Evolutionary conservation across 2,329 filamentous ascomycete genomes (phyloP).

Genomic region (Claviceps pazoutovae): DNA sequence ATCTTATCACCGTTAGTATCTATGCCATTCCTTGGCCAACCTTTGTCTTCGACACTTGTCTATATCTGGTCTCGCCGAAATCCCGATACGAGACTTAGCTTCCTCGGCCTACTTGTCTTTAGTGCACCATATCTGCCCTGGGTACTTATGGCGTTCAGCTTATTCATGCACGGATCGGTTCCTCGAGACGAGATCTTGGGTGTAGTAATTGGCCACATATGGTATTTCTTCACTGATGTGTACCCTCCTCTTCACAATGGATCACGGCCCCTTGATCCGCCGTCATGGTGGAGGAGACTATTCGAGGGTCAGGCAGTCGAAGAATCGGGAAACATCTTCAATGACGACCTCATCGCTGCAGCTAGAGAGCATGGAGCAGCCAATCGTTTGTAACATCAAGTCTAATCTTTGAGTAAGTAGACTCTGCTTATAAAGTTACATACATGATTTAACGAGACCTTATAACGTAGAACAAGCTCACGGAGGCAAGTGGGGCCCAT

Average conservation of each 20-base stretch:
- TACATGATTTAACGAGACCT: no score
- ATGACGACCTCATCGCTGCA: slow-evolving; percentile 49
- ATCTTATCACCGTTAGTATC: slow-evolving; percentile 73
- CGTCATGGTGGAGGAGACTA: slow-evolving; percentile 74
- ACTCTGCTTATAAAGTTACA: neutral
- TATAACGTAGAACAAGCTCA: no score
- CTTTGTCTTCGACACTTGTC: slow-evolving; percentile 81
- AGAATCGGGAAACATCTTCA: slow-evolving; percentile 38
- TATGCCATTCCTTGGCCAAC: slow-evolving; percentile 88
- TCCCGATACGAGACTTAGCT: slow-evolving; percentile 78
- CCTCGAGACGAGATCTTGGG: slow-evolving; percentile 96
- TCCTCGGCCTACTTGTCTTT: slow-evolving; percentile 80
- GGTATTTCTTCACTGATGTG: slow-evolving; percentile 97
- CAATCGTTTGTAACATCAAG: neutral
- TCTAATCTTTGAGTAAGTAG: neutral
- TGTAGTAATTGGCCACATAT: slow-evolving; percentile 86
- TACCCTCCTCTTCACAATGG: slow-evolving; percentile 84
- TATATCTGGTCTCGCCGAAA: slow-evolving; percentile 98
- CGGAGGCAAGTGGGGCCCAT: no score
- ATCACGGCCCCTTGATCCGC: slow-evolving; percentile 75
- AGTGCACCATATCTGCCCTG: slow-evolving; percentile 89
- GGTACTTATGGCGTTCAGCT: slow-evolving; percentile 85
- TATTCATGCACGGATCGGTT: slow-evolving; percentile 77
- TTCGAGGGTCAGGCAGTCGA: slow-evolving; percentile 49
- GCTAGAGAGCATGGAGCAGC: slow-evolving; percentile 21